Base-by-base conservation (phyloP, 352 stramenopile species). In the Salisapilia sapeloensis region DNA sequence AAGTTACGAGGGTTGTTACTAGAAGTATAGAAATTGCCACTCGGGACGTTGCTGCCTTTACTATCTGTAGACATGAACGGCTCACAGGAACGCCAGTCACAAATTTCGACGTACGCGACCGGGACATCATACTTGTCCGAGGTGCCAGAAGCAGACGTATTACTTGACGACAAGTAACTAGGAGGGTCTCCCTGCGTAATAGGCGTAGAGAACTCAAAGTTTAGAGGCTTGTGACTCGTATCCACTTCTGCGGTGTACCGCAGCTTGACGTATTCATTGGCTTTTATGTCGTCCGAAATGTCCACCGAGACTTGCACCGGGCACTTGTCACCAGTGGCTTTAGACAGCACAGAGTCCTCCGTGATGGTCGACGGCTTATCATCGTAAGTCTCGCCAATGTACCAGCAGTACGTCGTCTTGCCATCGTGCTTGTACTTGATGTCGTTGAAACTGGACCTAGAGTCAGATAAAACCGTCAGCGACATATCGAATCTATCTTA, bases 381-480 rank as follows among this genome's bases (percentile, higher is more conserved):
- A 21, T 58, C 65, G 44, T 79, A 79, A 40, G 65, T 71, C 8
- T 76, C 51, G 14, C 50, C 45, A 11, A 77, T 51, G 48, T 77
- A 81, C 47, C 81, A 86, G 50, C 70, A 86, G 53, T 86, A 83
- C 28, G 70, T 86, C 20, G 70, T 86, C 42, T 48, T 70, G 28
- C 45, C 56, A 50, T 86, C 70, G 42, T 83, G 75, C 38, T 76
- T 79, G 47, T 72, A 83, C 33, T 42, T 60, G 10, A 12, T 28
- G 10, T 28, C 10, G 24, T 10, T 10, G 10, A n/a, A n/a, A n/a
- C n/a, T n/a, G n/a, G n/a, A n/a, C n/a, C n/a, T n/a, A n/a, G n/a
- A n/a, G n/a, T n/a, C n/a, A n/a, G n/a, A n/a, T n/a, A n/a, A n/a
- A n/a, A n/a, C n/a, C n/a, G n/a, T n/a, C n/a, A n/a, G n/a, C n/a